phyloP scores from a whole-genome alignment of 208 protist genomes.

The Acanthamoeba healyi region DNA sequence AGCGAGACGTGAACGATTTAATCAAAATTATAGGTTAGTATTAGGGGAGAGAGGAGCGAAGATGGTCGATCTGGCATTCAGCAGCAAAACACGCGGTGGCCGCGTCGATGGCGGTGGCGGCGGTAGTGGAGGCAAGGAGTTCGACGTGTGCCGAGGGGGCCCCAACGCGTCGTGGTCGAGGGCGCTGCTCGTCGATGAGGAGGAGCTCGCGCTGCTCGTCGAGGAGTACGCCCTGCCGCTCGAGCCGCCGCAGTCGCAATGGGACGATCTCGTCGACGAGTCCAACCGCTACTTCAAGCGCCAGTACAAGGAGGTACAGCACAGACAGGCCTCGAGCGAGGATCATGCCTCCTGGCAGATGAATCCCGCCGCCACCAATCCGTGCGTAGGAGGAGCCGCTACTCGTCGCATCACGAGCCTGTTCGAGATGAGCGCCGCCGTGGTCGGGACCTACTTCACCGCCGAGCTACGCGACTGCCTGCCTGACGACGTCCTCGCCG shows the following conservation, averaged over 20 bases:
- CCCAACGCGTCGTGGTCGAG: no score
- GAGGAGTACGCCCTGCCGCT: conserved; percentile 56
- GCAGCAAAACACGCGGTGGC: background rate
- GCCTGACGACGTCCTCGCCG: conserved; percentile 23
- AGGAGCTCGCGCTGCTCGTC: background rate
- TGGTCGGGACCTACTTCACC: background rate
- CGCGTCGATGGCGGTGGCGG: background rate
- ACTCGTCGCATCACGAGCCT: background rate
- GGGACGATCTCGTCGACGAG: conserved; percentile 61
- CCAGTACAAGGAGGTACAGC: conserved; percentile 49
- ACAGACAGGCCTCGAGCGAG: background rate
- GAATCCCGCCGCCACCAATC: no score
- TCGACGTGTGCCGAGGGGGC: no score
- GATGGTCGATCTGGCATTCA: conserved; percentile 33
- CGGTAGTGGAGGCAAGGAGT: background rate
- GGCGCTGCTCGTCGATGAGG: no score
- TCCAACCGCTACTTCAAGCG: conserved; percentile 70
- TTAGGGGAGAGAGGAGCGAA: background rate
- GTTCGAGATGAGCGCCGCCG: conserved; percentile 11
- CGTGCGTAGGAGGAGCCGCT: no score
- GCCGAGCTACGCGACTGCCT: conserved; percentile 52
- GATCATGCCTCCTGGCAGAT: background rate
- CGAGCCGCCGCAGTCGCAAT: conserved; percentile 22
- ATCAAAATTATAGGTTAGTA: conserved; percentile 37
- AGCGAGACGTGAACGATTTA: background rate